phyloP scores from a whole-genome alignment of 2,329 filamentous ascomycete species.

The Trichothecium sympodiale region DNA sequence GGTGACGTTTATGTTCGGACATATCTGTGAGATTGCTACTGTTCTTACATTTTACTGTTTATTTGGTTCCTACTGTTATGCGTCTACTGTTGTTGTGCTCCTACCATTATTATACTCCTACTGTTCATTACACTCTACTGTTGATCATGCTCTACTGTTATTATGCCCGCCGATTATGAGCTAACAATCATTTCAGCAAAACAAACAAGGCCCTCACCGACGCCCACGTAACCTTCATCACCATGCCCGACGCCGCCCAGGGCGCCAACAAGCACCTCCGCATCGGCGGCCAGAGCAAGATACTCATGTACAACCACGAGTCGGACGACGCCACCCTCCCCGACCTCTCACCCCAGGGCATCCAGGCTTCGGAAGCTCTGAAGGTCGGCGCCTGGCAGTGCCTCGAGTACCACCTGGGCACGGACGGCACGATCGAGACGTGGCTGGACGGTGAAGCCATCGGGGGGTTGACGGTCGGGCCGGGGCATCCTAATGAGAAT shows the following conservation, averaged over 20 bases:
- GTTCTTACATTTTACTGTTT: background rate
- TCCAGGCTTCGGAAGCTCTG: conserved; percentile 40
- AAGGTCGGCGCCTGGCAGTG: conserved; percentile 43
- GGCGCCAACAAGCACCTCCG: conserved; percentile 47
- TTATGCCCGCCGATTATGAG: no score
- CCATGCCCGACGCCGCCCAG: conserved; percentile 48
- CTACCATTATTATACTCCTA: background rate
- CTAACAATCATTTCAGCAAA: conserved; percentile 28
- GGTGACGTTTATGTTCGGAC: conserved; percentile 47
- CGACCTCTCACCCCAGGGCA: conserved; percentile 47
- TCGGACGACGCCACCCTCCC: conserved; percentile 51
- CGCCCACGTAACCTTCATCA: conserved; percentile 52
- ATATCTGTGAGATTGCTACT: conserved; percentile 36
- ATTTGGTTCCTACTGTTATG: no score
- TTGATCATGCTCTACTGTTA: no score
- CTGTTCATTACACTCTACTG: background rate
- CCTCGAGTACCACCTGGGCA: conserved; percentile 49
- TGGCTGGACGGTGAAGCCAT: conserved; percentile 45
- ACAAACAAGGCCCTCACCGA: conserved; percentile 44
- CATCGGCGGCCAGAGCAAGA: conserved; percentile 48
- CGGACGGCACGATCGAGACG: conserved; percentile 48
- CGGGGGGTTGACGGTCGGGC: conserved; percentile 35
- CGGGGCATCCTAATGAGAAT: conserved; percentile 37
- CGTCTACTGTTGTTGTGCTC: no score
- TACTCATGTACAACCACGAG: conserved; percentile 55